Evolutionary conservation across 2,329 filamentous ascomycete species (phyloP), one percentile per base, ranked within the genome.

Genomic region (Chaetomiaceae sp.): DNA sequence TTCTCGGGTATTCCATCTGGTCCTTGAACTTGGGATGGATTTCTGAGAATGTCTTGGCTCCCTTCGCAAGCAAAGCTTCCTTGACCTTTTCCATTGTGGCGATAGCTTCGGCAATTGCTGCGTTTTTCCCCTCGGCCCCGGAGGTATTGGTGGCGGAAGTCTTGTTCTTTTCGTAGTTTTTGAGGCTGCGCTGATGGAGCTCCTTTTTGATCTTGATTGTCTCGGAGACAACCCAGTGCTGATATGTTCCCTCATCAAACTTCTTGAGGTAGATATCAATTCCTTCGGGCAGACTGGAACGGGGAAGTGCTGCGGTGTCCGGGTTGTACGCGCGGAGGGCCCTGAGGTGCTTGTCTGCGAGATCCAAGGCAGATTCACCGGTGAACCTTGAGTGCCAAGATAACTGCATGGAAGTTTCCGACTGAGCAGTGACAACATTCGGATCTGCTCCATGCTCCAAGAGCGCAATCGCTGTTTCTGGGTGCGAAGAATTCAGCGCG

Each of bases 11-110:
- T 3, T 44, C 16, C 27, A 41, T 1, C 8, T 43, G 13, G 54
- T 29, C 37, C 14, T 41, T 21, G 25, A 13, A 85, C 82, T 81
- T 71, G 0, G 86, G 85, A 65, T 86, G 68, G 6, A 89, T 69
- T 42, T 90, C 79, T 11, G 68, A 63, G 64, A 88, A 90, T 0
- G 78, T 78, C 67, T 89, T 90, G 2, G 79, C 88, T 0, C 79
- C 82, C 53, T 75, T 80, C 4, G 69, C 66, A 2, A 85, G 37
- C 18, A 92, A 69, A 2, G 66, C 61, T 2, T 70, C 62, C 61
- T 87, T 80, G 1, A 89, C 67, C 18, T 71, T 63, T 58, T 83
- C 72, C 33, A 85, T 78, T 1, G 79, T 73, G 0, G 64, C 57
- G 13, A 85, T 69, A 13, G 80, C 64, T 7, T 74, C 68, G 9